A percentile compares a stretch with the other conserved stretches of the same genome.
Conservation (phyloP, 176 grass and related monocot species). For the Phyllostachys edulis region DNA sequence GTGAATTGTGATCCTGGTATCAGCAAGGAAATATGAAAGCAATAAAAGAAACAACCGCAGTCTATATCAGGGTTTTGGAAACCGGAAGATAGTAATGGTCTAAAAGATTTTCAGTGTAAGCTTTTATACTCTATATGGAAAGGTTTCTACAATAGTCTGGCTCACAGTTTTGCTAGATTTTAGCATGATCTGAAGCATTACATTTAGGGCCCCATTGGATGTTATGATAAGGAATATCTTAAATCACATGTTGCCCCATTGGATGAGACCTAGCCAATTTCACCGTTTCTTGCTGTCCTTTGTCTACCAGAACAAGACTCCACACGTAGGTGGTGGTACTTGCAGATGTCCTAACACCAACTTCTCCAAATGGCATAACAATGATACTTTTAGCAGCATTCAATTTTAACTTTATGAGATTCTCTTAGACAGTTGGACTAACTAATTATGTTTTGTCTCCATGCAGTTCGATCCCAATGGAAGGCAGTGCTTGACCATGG, state of each 20-base stretch:
- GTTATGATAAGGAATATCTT: not conserved
- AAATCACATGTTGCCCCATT: not conserved
- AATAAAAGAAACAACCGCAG: not conserved
- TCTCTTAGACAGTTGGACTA: not conserved
- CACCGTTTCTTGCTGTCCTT: not conserved
- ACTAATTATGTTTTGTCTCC: not conserved
- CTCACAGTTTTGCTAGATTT: not conserved
- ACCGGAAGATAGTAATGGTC: not conserved
- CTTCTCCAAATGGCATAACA: not conserved
- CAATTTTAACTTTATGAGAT: not conserved
- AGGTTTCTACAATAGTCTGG: not conserved
- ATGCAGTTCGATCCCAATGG: conserved; percentile 90
- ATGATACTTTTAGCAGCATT: not conserved
- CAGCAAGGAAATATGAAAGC: not conserved
- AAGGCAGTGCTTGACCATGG: conserved; percentile 91
- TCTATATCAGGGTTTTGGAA: not conserved
- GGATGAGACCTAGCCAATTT: not conserved
- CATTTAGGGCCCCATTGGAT: not conserved
- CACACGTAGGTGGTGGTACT: not conserved
- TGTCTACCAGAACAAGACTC: not conserved
- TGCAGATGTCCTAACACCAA: not conserved
- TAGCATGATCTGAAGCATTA: not conserved
- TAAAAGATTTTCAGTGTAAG: not conserved
- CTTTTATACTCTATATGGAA: not conserved
- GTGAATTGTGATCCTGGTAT: not conserved